Base-by-base conservation (phyloP, 768 basidiomycete genomes). In the Phlegmacium glaucopus region DNA sequence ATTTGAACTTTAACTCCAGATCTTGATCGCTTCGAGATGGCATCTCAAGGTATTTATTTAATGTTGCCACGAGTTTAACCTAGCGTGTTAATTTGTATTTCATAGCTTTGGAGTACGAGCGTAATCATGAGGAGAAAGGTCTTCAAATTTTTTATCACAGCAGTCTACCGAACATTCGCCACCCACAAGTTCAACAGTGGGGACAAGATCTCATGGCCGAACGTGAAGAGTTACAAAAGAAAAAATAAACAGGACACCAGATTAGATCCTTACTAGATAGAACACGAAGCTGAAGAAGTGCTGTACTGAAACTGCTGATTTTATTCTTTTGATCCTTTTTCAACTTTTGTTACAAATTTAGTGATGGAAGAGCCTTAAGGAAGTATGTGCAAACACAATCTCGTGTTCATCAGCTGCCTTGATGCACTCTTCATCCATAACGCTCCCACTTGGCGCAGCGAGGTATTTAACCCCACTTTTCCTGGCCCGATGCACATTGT, bases 401-500 rank as follows among this genome's bases (percentile, higher is more conserved):
- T 72, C 79, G 58, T 90, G 85, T 70, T 98, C 96, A 67, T 99
- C 86, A 9, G 95, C 95, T 2, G 93, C 91, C 70, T 91, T 93
- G 73, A 99, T 85, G 60, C 96, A 95, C 65, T 94, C 95, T 38
- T 68, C 82, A 61, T 99, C 96, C 95, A 98, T 98, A 50, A 99
- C 93, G 56, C 90, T 94, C 40, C 96, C 96, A 42, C 85, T 82
- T 2, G 90, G 87, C 6, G 94, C 93, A 18, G 92, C 93, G 39
- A 99, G 76, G 67, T 96, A 97, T 62, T 71, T 82, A 41, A 93
- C 94, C 0, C 96, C 96, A 51, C 92, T 94, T 76, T 89, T 86
- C 67, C 80, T 77, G 42, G 92, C 90, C 38, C 96, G 78, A 63
- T 97, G 90, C 28, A 99, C 95, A 58, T 98, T 99, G 62, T 99